phyloP scores from a whole-genome alignment of 2,329 filamentous ascomycete species.

The Bipolaris bicolor region DNA sequence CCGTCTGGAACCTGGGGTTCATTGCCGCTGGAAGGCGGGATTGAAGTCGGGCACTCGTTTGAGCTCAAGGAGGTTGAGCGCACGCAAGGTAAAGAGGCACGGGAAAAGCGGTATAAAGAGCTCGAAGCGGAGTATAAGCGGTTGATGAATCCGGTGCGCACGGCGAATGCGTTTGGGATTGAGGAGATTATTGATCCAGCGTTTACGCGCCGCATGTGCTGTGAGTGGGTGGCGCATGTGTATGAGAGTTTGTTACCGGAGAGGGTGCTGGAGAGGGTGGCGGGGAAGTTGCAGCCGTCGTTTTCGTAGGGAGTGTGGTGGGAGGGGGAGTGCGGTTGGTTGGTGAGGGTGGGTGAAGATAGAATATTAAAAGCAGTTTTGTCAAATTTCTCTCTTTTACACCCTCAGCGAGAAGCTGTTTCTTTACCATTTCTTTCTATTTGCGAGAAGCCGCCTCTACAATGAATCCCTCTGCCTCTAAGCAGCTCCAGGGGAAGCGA shows the following conservation, averaged over 20 bases:
- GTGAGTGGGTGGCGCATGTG: conserved; percentile 62
- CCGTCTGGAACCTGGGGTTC: conserved; percentile 68
- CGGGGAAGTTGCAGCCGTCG: conserved; percentile 44
- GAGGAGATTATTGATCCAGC: conserved; percentile 71
- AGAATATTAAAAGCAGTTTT: too few relatives aligned
- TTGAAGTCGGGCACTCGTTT: conserved; percentile 67
- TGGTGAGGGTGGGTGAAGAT: not conserved
- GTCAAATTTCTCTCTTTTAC: too few relatives aligned
- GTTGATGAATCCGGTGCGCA: conserved; percentile 69
- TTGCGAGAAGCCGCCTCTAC: too few relatives aligned
- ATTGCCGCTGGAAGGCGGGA: conserved; percentile 67
- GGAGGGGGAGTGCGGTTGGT: not conserved
- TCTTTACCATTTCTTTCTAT: too few relatives aligned
- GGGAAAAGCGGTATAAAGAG: conserved; percentile 59
- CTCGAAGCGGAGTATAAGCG: conserved; percentile 65
- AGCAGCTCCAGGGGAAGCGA: too few relatives aligned
- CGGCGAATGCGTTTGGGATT: conserved; percentile 67
- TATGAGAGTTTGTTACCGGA: conserved; percentile 61
- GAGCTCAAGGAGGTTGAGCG: conserved; percentile 63
- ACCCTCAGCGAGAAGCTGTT: too few relatives aligned
- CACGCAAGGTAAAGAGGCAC: conserved; percentile 56
- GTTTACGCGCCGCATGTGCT: conserved; percentile 61
- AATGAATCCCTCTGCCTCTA: too few relatives aligned
- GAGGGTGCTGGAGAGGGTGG: conserved; percentile 53
- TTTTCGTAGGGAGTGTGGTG: conserved; percentile 30